phyloP scores from a whole-genome alignment of 1,284 basidiomycete genomes.

The Flammula alnicola region DNA sequence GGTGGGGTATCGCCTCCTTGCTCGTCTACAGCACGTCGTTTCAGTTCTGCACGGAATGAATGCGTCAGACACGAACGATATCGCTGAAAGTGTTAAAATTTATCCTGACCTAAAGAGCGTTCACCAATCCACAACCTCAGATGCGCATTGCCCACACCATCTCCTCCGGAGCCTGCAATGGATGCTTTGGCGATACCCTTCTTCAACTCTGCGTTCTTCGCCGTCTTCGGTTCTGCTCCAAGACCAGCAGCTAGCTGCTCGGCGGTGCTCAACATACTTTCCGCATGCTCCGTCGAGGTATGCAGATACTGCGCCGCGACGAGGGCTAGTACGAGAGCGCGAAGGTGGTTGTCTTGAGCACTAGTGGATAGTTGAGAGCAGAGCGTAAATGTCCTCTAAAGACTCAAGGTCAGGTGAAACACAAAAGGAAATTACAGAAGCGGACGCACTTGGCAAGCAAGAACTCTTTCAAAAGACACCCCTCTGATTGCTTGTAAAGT shows the following conservation, averaged over 20 bases:
- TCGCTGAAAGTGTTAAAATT: slow-evolving; percentile 1
- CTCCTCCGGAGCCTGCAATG: slow-evolving; percentile 10
- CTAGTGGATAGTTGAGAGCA: slow-evolving; percentile 59
- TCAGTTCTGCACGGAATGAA: slow-evolving; percentile 47
- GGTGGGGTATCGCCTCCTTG: slow-evolving; percentile 38
- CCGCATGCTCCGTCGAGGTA: slow-evolving; percentile 69
- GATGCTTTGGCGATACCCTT: slow-evolving; percentile 10
- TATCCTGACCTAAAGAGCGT: slow-evolving; percentile 59
- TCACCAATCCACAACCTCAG: slow-evolving; percentile 75
- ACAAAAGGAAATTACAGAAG: slow-evolving; percentile 6
- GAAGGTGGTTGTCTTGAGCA: slow-evolving; percentile 71
- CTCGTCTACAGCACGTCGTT: slow-evolving; percentile 55
- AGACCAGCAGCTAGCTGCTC: slow-evolving; percentile 72
- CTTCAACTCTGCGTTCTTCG: neutral
- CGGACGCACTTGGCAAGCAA: slow-evolving; percentile 59
- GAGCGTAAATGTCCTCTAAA: slow-evolving; percentile 62
- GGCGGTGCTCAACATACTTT: slow-evolving; percentile 63
- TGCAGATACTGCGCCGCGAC: slow-evolving; percentile 71
- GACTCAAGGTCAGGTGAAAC: neutral
- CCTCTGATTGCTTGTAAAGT: slow-evolving; percentile 59
- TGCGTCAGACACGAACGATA: slow-evolving; percentile 6
- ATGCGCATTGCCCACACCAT: slow-evolving; percentile 60
- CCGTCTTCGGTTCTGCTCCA: slow-evolving; percentile 46
- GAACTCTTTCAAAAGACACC: slow-evolving; percentile 56
- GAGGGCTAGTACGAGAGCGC: slow-evolving; percentile 68